These are phyloP conservation scores for Sclerotinia spermophila DNA, from an alignment of 2,329 filamentous ascomycete genomes.

Conservation along the genomic window DNA sequence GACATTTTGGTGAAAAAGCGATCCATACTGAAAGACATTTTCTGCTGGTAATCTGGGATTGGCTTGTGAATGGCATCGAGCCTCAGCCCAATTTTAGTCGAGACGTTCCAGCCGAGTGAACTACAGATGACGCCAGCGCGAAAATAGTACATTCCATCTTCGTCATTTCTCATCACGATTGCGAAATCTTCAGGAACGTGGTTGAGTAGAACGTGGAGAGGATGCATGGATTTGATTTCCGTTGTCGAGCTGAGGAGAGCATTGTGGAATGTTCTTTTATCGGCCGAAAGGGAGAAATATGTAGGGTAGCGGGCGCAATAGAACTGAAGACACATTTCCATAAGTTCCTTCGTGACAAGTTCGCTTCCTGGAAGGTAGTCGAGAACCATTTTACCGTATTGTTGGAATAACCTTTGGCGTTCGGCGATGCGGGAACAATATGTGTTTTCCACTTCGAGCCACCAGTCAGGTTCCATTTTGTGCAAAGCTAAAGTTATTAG, in stretches of 20 bases:
- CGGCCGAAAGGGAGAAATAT: slow-evolving; percentile 59
- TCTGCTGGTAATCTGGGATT: slow-evolving; percentile 81
- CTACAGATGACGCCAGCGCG: slow-evolving; percentile 76
- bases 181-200: slow-evolving; percentile 84
- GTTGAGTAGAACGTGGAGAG: slow-evolving; percentile 67
- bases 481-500: slow-evolving; percentile 56
- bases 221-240: slow-evolving; percentile 57
- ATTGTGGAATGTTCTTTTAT: slow-evolving; percentile 62
- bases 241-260: slow-evolving; percentile 60
- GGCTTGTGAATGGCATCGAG: slow-evolving; percentile 68
- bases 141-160: slow-evolving; percentile 69
- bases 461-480: slow-evolving; percentile 79
- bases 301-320: slow-evolving; percentile 73
- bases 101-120: slow-evolving; percentile 74
- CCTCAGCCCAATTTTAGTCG: slow-evolving; percentile 66
- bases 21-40: slow-evolving; percentile 86
- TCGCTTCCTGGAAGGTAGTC: slow-evolving; percentile 70
- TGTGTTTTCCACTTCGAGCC: slow-evolving; percentile 79
- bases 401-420: slow-evolving; percentile 59
- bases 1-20: slow-evolving; percentile 77
- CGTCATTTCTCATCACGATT: slow-evolving; percentile 67
- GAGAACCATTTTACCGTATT: slow-evolving; percentile 62
- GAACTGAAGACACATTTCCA: slow-evolving; percentile 83
- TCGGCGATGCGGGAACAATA: slow-evolving; percentile 66
- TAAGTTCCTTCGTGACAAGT: slow-evolving; percentile 76